A percentile compares a stretch with the other conserved stretches of the same genome.
phyloP scores from a whole-genome alignment of 306 rosid species.

The Comarum palustre region DNA sequence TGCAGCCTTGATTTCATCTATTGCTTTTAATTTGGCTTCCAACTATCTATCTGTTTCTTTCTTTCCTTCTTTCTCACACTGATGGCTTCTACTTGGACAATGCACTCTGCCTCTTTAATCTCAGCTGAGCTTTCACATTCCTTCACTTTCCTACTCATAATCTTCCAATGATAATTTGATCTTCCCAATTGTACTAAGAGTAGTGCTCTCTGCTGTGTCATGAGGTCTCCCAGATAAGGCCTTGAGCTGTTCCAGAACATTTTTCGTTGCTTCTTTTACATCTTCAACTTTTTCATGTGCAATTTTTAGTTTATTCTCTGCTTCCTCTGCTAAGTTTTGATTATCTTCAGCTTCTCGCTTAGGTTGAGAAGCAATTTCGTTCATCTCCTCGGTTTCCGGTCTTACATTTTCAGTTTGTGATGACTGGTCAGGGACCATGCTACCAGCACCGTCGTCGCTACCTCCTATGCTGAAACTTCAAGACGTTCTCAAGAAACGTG shows the following conservation, averaged over 20 bases:
- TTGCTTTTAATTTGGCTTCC: slow-evolving; percentile 56
- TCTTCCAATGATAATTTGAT: slow-evolving; percentile 47
- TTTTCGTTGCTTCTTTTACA: slow-evolving; percentile 57
- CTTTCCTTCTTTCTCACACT: slow-evolving; percentile 40
- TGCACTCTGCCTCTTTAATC: slow-evolving; percentile 44
- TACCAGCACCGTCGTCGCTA: no score
- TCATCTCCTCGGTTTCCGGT: slow-evolving; percentile 55
- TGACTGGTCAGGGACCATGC: no score
- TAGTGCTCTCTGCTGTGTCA: slow-evolving; percentile 13
- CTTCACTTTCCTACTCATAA: slow-evolving; percentile 46
- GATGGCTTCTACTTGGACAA: slow-evolving; percentile 40
- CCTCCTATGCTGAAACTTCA: no score
- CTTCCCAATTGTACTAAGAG: slow-evolving; percentile 18
- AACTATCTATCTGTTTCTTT: slow-evolving; percentile 44
- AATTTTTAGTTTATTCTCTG: slow-evolving; percentile 42
- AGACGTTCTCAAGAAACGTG: no score
- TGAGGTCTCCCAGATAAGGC: slow-evolving; percentile 32
- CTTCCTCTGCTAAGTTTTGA: slow-evolving; percentile 38
- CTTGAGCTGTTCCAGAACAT: slow-evolving; percentile 50
- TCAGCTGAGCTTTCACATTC: slow-evolving; percentile 44
- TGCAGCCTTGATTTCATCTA: slow-evolving; percentile 62
- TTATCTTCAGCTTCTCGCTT: slow-evolving; percentile 46
- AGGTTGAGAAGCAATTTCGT: slow-evolving; percentile 35
- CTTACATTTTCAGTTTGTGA: slow-evolving; percentile 40
- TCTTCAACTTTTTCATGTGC: slow-evolving; percentile 46